Conservation (phyloP, 208 protist species). For the Trypanosoma caninum region DNA sequence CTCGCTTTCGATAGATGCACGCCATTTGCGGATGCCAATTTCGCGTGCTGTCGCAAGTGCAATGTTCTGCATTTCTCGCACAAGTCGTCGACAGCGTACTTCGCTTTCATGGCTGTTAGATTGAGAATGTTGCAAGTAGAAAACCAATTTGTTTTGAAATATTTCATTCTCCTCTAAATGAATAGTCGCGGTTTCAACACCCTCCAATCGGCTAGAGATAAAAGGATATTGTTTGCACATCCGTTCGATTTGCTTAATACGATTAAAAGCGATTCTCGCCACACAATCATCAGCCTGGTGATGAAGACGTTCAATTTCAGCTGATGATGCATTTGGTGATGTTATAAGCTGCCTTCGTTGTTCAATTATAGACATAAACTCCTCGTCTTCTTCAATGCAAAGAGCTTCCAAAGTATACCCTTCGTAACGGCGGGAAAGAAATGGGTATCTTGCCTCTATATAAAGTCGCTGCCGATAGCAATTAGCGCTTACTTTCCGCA, state of each 20-base stretch:
- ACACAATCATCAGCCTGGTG: conserved; percentile 3
- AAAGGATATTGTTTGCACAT: conserved; percentile 42
- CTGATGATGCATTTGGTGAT: not conserved
- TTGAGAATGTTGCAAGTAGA: not conserved
- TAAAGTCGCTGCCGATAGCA: conserved; percentile 30
- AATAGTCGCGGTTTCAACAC: conserved; percentile 47
- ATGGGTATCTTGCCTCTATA: conserved; percentile 43
- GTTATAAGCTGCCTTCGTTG: conserved; percentile 12
- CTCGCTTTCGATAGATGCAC: conserved; percentile 20
- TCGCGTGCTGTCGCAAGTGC: conserved; percentile 19
- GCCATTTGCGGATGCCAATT: conserved; percentile 11
- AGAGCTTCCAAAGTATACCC: conserved; percentile 46
- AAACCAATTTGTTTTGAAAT: conserved; percentile 15
- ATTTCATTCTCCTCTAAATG: conserved; percentile 35
- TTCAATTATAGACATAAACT: conserved; percentile 23
- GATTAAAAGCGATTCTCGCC: not conserved
- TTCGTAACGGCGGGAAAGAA: conserved; percentile 36
- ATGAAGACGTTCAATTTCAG: conserved; percentile 2
- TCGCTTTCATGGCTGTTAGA: not conserved
- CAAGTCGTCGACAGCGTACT: conserved; percentile 24
- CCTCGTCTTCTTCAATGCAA: conserved; percentile 28
- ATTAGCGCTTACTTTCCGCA: conserved; percentile 34
- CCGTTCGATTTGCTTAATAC: not conserved
- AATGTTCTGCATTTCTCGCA: conserved; percentile 29
- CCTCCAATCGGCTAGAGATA: conserved; percentile 41